A percentile compares a stretch with the other conserved stretches of the same genome.
Conservation (phyloP, 2,329 filamentous ascomycete species). For the Knufia fluminis region DNA sequence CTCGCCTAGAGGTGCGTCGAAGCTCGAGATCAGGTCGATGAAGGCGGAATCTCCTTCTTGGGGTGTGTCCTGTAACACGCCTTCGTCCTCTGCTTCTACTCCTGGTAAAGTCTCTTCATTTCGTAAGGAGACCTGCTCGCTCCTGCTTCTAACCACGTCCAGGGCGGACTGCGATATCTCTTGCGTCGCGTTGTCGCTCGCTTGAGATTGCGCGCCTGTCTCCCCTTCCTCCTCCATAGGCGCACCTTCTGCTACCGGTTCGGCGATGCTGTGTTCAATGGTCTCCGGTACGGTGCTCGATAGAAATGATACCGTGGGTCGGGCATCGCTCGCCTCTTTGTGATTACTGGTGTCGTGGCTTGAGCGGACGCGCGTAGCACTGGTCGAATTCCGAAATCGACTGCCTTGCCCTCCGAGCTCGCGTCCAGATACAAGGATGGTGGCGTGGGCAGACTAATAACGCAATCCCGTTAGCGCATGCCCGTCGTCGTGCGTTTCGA, state of each 20-base stretch:
- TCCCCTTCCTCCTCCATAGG: conserved; percentile 2
- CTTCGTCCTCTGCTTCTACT: conserved; percentile 21
- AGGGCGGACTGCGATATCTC: conserved; percentile 37
- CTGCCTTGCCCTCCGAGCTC: not conserved
- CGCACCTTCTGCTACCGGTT: conserved; percentile 5
- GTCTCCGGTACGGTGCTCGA: conserved; percentile 19
- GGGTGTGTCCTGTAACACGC: conserved; percentile 31
- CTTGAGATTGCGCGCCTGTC: conserved; percentile 20
- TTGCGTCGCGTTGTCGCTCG: conserved; percentile 35
- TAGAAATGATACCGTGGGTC: conserved; percentile 1
- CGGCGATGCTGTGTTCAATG: conserved; percentile 13
- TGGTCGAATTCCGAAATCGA: not conserved
- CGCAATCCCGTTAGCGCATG: not conserved
- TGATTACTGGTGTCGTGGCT: not conserved
- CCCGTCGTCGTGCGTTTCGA: not conserved
- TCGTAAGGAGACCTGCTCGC: conserved; percentile 26
- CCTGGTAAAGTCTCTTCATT: conserved; percentile 7
- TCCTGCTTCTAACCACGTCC: conserved; percentile 32
- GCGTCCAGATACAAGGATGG: not conserved
- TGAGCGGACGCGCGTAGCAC: not conserved
- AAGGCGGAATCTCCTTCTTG: conserved; percentile 36
- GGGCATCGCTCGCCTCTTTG: not conserved
- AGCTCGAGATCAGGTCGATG: conserved; percentile 34
- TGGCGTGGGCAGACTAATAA: not conserved
- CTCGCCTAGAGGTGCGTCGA: conserved; percentile 23